phyloP scores from a whole-genome alignment of 176 grass and related monocot species.

The Dendrocalamus sinicus region DNA sequence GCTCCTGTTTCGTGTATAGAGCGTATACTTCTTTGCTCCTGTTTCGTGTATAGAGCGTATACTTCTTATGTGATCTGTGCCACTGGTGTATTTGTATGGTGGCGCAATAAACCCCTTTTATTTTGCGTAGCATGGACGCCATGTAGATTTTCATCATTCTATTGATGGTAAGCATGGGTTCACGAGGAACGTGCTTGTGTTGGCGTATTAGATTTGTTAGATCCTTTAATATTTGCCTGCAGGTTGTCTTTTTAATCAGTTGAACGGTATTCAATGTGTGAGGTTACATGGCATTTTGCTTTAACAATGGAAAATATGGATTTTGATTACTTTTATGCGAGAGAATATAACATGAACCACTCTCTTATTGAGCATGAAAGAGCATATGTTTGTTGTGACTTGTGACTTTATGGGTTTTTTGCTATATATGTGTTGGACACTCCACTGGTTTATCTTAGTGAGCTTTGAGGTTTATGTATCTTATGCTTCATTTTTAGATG shows the following conservation, averaged over 20 bases:
- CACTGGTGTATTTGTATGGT: not conserved
- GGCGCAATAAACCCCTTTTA: not conserved
- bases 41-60: not conserved
- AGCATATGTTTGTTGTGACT: not conserved
- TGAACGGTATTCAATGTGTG: not conserved
- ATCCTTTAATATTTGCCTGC: not conserved
- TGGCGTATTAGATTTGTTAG: not conserved
- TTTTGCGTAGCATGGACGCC: not conserved
- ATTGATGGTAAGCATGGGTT: not conserved
- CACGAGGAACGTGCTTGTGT: not conserved
- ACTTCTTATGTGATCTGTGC: slow-evolving; percentile 32
- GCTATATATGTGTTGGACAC: not conserved
- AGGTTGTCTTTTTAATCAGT: not conserved
- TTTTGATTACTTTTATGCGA: not conserved
- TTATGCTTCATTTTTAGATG: slow-evolving; percentile 55
- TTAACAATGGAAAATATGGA: not conserved
- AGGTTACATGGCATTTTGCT: not conserved
- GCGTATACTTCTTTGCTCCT: not conserved
- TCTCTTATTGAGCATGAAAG: not conserved
- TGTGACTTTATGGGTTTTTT: not conserved
- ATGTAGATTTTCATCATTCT: slow-evolving; percentile 8
- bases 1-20: not conserved
- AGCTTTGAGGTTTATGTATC: not conserved
- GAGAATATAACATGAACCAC: not conserved
- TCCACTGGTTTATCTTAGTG: not conserved